A percentile compares a stretch with the other conserved stretches of the same genome.
phyloP scores from a whole-genome alignment of 73 alveolate species.

The Tetrahymena elliotti region DNA sequence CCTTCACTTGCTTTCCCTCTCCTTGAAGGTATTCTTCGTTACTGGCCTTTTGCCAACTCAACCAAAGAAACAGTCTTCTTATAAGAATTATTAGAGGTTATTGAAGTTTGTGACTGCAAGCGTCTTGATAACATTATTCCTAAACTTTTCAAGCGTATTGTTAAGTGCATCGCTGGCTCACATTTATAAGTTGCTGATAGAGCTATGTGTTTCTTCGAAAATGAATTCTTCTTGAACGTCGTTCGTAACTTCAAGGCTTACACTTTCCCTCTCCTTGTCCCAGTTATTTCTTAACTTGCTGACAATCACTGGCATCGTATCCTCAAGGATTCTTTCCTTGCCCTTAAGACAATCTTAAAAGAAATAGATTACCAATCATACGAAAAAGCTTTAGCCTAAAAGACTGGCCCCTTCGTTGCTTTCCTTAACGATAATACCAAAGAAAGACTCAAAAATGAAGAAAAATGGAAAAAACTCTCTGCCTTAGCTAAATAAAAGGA shows the following conservation, averaged over 20 bases:
- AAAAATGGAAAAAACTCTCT: slow-evolving; percentile 62
- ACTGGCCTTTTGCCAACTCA: slow-evolving; percentile 94
- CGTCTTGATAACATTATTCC: slow-evolving; percentile 71
- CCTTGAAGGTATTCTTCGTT: slow-evolving; percentile 76
- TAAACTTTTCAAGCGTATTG: slow-evolving; percentile 72
- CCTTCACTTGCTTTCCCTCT: slow-evolving; percentile 61
- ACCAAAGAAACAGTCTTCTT: slow-evolving; percentile 86
- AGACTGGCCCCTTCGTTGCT: background rate
- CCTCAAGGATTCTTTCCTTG: slow-evolving; percentile 67
- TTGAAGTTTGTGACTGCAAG: slow-evolving; percentile 82
- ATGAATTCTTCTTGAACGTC: slow-evolving; percentile 70
- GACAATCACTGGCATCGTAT: slow-evolving; percentile 87
- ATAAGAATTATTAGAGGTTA: slow-evolving; percentile 79
- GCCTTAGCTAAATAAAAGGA: slow-evolving; percentile 19
- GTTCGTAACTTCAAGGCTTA: slow-evolving; percentile 66
- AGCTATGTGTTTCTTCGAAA: slow-evolving; percentile 88
- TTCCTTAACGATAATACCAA: slow-evolving; percentile 36
- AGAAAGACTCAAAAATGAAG: slow-evolving; percentile 62
- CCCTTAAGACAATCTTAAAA: slow-evolving; percentile 69
- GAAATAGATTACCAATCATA: slow-evolving; percentile 78
- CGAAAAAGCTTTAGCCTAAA: slow-evolving; percentile 64
- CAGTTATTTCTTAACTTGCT: slow-evolving; percentile 68
- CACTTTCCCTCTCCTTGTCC: slow-evolving; percentile 82
- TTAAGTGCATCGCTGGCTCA: slow-evolving; percentile 78
- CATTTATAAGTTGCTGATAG: slow-evolving; percentile 88